These are phyloP conservation scores for Neofusicoccum umdonicola DNA, from an alignment of 2,329 filamentous ascomycete genomes.

Conservation along the genomic window DNA sequence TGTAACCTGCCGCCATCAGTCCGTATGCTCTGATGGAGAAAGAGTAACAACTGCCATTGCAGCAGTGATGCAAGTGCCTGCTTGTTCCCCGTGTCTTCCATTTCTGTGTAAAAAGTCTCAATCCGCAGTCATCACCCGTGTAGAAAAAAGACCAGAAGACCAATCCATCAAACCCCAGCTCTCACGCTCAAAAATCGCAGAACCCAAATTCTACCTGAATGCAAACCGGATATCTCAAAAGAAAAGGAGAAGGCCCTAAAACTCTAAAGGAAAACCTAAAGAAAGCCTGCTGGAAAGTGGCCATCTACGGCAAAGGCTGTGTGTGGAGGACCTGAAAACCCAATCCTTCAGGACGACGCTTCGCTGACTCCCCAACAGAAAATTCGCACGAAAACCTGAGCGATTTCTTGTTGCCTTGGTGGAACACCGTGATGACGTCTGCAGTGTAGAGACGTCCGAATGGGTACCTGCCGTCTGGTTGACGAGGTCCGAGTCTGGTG, in stretches of 20 bases:
- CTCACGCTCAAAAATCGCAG: background rate
- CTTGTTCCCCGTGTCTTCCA: background rate
- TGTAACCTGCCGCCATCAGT: background rate
- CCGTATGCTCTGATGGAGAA: background rate
- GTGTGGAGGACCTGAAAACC: background rate
- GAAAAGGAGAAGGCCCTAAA: background rate
- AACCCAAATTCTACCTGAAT: background rate
- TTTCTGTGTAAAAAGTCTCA: background rate
- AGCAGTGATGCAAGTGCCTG: background rate
- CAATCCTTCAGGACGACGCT: constrained; percentile 8
- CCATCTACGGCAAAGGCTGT: background rate
- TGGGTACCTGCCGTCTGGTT: constrained; percentile 50
- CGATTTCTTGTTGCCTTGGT: constrained; percentile 38
- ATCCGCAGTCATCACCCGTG: background rate
- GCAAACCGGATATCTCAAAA: background rate
- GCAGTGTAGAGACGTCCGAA: constrained; percentile 72
- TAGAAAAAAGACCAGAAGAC: background rate
- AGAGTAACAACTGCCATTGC: background rate
- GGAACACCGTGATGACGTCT: constrained; percentile 73
- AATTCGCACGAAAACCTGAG: constrained; percentile 47
- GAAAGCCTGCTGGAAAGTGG: background rate
- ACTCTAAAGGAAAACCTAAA: background rate
- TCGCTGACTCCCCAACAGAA: constrained; percentile 37
- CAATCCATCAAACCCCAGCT: background rate
- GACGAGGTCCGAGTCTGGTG: constrained; percentile 59